A percentile compares a stretch with the other conserved stretches of the same genome.
These are phyloP conservation scores for Suillus lakei DNA, from an alignment of 768 basidiomycete genomes.

Conservation along the genomic window DNA sequence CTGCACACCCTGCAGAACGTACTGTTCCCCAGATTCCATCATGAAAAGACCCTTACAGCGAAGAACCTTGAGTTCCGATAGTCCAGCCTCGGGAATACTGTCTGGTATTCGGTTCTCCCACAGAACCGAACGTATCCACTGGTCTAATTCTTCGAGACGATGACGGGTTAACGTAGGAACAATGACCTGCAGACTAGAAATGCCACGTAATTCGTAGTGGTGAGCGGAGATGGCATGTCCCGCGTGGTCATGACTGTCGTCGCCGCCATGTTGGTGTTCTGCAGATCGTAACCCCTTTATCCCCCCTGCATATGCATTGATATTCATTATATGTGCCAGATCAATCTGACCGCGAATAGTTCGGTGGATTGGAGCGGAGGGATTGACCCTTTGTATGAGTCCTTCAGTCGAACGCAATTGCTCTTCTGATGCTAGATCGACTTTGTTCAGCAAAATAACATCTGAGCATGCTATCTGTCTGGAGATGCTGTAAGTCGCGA, in stretches of 20 bases:
- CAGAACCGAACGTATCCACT: constrained; percentile 79
- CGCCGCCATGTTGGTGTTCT: constrained; percentile 37
- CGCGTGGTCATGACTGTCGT: constrained; percentile 33
- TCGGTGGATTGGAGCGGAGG: constrained; percentile 72
- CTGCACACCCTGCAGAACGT: constrained; percentile 90
- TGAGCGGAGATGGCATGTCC: constrained; percentile 37
- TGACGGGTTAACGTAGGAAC: constrained; percentile 60
- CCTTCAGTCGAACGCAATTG: constrained; percentile 54
- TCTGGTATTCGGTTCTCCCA: constrained; percentile 74
- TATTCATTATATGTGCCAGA: constrained; percentile 74
- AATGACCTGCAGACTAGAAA: constrained; percentile 76
- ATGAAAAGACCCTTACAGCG: constrained; percentile 88
- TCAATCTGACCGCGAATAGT: constrained; percentile 79
- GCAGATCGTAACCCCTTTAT: constrained; percentile 27
- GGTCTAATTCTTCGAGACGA: constrained; percentile 63
- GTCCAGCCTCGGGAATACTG: constrained; percentile 14
- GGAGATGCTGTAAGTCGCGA: constrained; percentile 10
- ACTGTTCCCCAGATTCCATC: constrained; percentile 55
- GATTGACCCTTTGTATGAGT: constrained; percentile 79
- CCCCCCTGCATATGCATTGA: constrained; percentile 75
- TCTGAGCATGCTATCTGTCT: constrained; percentile 96
- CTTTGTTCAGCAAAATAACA: constrained; percentile 91
- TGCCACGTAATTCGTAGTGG: constrained; percentile 80
- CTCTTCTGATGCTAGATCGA: constrained; percentile 65
- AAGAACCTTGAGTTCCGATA: constrained; percentile 58